Evolutionary conservation across 2,329 filamentous ascomycete genomes (phyloP).

Genomic region (Fusarium sp.): DNA sequence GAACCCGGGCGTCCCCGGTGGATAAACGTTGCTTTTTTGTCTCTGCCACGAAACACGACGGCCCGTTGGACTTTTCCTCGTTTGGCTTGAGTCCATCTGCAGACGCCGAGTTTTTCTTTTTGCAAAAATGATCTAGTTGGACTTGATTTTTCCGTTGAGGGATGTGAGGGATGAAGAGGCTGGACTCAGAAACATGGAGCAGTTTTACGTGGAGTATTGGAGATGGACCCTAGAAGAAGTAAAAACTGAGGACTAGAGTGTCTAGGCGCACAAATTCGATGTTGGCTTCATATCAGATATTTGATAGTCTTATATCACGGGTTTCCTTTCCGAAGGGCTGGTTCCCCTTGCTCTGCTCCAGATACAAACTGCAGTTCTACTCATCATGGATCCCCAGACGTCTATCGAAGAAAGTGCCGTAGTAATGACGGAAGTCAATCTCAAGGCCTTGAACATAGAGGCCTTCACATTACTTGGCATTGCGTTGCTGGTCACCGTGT

Average conservation of each 20-base stretch:
- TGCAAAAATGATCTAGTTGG: not conserved
- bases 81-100: constrained; percentile 9
- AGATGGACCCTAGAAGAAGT: constrained; percentile 1
- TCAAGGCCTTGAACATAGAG: constrained; percentile 45
- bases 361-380: not conserved
- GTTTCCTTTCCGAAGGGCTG: not conserved
- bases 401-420: constrained; percentile 33
- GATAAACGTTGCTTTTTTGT: constrained; percentile 10
- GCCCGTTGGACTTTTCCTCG: constrained; percentile 20
- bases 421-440: constrained; percentile 36
- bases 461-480: constrained; percentile 58
- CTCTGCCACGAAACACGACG: constrained; percentile 34
- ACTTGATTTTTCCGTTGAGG: not conserved
- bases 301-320: constrained; percentile 18
- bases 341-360: not conserved
- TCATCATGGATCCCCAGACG: constrained; percentile 23
- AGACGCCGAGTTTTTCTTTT: constrained; percentile 8
- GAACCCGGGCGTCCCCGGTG: constrained; percentile 16
- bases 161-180: constrained; percentile 3
- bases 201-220: not conserved
- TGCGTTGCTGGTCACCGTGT: constrained; percentile 57
- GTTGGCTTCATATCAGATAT: not conserved
- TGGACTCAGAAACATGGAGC: not conserved
- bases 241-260: not conserved
- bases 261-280: not conserved